A percentile compares a stretch with the other conserved stretches of the same genome.
These are phyloP conservation scores for Adansonia grandidieri DNA, from an alignment of 441 rosid genomes.

Conservation along the genomic window DNA sequence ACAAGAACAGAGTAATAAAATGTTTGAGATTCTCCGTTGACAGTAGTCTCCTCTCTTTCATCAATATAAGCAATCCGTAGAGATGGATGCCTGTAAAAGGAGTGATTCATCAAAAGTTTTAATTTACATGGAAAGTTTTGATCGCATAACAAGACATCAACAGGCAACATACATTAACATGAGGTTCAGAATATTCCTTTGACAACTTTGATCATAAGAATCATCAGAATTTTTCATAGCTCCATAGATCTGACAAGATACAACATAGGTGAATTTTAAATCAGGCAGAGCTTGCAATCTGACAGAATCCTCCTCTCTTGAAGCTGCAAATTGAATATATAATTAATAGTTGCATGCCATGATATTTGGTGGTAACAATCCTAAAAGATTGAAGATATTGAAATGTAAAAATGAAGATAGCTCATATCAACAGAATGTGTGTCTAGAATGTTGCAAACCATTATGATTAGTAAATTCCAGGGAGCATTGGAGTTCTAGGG, in stretches of 20 bases:
- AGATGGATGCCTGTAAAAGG: constrained; percentile 57
- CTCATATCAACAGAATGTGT: constrained; percentile 17
- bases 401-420: constrained; percentile 13
- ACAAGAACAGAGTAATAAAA: constrained; percentile 70
- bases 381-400: constrained; percentile 9
- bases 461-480: constrained; percentile 75
- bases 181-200: constrained; percentile 58
- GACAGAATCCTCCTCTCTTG: constrained; percentile 12
- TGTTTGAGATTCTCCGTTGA: constrained; percentile 48
- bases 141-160: constrained; percentile 19
- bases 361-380: constrained; percentile 12
- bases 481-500: constrained; percentile 74
- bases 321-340: not conserved
- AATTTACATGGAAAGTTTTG: constrained; percentile 13
- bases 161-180: constrained; percentile 54
- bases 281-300: constrained; percentile 56
- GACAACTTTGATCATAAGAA: constrained; percentile 45
- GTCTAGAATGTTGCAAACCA: constrained; percentile 39
- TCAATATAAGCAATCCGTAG: constrained; percentile 77
- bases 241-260: constrained; percentile 74
- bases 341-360: constrained; percentile 17
- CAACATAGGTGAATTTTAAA: constrained; percentile 69
- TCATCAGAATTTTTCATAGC: constrained; percentile 65
- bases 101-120: constrained; percentile 12
- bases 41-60: constrained; percentile 69